phyloP scores from a whole-genome alignment of 305 asterid genomes.

The Fraxinus baroniana region DNA sequence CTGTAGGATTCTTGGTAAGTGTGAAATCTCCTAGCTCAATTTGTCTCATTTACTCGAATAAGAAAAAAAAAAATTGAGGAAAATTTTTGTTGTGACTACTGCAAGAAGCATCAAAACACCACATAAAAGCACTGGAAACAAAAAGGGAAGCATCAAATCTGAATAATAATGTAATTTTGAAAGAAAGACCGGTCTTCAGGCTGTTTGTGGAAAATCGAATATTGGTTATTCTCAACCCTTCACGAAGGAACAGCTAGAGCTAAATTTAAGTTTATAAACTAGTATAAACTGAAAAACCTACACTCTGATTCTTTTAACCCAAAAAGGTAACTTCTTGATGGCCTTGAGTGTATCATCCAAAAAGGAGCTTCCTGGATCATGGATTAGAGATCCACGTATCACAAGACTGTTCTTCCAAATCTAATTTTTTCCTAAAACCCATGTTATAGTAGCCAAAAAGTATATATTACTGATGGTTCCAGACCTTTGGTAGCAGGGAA shows the following conservation, averaged over 20 bases:
- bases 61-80: neutral
- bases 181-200: neutral
- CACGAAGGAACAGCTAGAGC: neutral
- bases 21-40: neutral
- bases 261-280: neutral
- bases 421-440: neutral
- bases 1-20: neutral
- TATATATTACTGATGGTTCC: neutral
- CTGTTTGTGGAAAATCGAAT: neutral
- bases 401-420: neutral
- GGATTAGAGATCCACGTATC: neutral
- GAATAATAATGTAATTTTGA: neutral
- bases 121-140: neutral
- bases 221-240: neutral
- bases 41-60: neutral
- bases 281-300: neutral
- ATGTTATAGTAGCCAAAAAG: neutral
- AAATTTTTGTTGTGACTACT: neutral
- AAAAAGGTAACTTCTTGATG: neutral
- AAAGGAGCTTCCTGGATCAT: neutral
- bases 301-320: neutral
- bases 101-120: neutral
- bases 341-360: neutral
- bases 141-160: neutral
- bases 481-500: neutral